Conservation (phyloP, 1,139 yeast genomes). For the Blastobotrys proliferans region DNA sequence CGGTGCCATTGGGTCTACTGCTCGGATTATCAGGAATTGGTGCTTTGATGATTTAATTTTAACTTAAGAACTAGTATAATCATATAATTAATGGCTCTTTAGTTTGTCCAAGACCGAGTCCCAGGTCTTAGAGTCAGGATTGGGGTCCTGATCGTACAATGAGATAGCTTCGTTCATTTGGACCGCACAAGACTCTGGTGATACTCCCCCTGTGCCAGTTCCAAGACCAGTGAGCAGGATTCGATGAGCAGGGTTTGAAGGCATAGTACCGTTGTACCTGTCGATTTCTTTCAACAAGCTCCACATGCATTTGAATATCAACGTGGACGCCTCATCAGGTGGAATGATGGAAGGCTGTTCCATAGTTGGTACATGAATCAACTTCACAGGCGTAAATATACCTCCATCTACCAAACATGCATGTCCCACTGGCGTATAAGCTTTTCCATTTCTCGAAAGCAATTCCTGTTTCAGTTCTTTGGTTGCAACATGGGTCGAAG, state of each 20-base stretch:
- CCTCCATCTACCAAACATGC: too few relatives aligned
- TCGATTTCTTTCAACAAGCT: conserved; percentile 34
- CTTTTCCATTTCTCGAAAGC: conserved; percentile 21
- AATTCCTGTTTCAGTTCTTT: conserved; percentile 25
- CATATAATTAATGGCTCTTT: too few relatives aligned
- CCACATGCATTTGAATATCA: conserved; percentile 48
- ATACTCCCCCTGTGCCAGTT: conserved; percentile 48
- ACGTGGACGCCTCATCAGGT: conserved; percentile 17
- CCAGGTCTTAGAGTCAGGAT: too few relatives aligned
- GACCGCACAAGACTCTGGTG: conserved; percentile 22
- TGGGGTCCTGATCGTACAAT: neutral
- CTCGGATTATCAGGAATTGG: too few relatives aligned
- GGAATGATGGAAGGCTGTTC: conserved; percentile 37
- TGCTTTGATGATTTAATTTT: too few relatives aligned
- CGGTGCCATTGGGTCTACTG: conserved; percentile 1
- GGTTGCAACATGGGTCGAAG: conserved; percentile 17
- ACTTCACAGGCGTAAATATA: too few relatives aligned
- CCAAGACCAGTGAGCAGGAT: conserved; percentile 49
- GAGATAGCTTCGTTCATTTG: conserved; percentile 2
- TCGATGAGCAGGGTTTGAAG: conserved; percentile 16
- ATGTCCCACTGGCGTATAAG: conserved; percentile 36
- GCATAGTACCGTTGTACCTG: conserved; percentile 20
- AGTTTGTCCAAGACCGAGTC: too few relatives aligned
- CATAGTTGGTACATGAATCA: conserved; percentile 49
- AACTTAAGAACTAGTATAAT: too few relatives aligned